Evolutionary conservation across 306 rosid genomes (phyloP), one percentile per base, ranked within the genome.

Genomic region (Potentilla sterilis): DNA sequence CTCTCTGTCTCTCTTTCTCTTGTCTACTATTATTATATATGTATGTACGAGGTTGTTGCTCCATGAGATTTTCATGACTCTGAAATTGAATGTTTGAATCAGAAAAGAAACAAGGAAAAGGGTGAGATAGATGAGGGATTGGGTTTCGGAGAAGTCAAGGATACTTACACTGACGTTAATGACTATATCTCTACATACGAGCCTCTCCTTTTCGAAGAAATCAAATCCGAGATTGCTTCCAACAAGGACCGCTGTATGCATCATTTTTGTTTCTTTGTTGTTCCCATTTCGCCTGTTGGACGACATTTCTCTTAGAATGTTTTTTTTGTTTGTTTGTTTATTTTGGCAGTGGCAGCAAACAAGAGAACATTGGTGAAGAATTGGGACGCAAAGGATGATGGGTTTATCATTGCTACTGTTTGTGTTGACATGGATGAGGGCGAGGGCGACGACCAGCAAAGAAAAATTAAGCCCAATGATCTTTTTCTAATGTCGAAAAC

Each of bases 141-240:
- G 46, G 86, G 75, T 57, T 86, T 94, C 9, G 78, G 64, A 49
- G 75, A 79, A 73, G 93, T 85, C 55, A 88, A 94, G 81, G 66
- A 58, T 13, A 38, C 58, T 6, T 94, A 94, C 83, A 83, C 86
- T 18, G 92, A 90, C n/a, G 84, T 88, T 64, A 90, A 88, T 74
- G 98, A 94, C 66, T 94, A 94, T 78, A 81, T 85, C 80, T 85
- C 91, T 37, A 91, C 98, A 6, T 94, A 86, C 55, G 97, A 91
- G 82, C 98, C 97, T n/a, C 93, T 94, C 59, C 41, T 94, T 12
- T 90, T 91, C 43, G 96, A 90, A 80, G 98, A 94, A 85, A 87
- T 91, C 70, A 94, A 88, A 83, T 82, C 98, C 32, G 96, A 94
- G 80, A 90, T 94, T 52, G 73, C 77, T 58, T 54, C 61, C 10